A percentile compares a stretch with the other conserved stretches of the same genome.
Conservation (phyloP, 305 asterid species). For the Lippia alba region DNA sequence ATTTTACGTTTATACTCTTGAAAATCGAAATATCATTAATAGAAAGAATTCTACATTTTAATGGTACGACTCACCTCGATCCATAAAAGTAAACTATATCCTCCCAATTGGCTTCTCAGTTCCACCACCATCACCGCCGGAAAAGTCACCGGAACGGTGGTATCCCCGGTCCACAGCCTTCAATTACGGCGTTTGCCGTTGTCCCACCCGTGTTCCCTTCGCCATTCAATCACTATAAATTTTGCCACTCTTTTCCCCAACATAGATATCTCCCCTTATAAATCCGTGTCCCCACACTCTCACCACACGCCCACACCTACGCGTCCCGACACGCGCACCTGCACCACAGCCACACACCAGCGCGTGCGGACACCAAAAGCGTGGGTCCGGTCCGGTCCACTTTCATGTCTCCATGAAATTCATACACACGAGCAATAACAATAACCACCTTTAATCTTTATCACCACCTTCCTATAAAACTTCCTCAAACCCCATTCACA, state of each 20-base stretch:
- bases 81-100: too few relatives aligned
- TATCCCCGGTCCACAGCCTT: constrained; percentile 42
- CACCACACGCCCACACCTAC: constrained; percentile 25
- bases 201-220: constrained; percentile 50
- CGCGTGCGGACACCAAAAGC: constrained; percentile 39
- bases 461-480: constrained; percentile 46
- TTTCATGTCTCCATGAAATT: constrained; percentile 30
- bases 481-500: constrained; percentile 38
- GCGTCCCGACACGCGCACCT: constrained; percentile 4
- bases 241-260: constrained; percentile 34
- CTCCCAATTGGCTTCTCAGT: too few relatives aligned
- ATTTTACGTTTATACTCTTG: too few relatives aligned
- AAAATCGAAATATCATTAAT: too few relatives aligned
- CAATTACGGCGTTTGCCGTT: constrained; percentile 47
- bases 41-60: too few relatives aligned
- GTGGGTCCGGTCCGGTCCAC: constrained; percentile 31
- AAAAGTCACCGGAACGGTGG: constrained; percentile 34
- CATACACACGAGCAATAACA: constrained; percentile 56
- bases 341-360: constrained; percentile 18
- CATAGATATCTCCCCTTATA: constrained; percentile 39
- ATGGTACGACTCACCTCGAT: too few relatives aligned
- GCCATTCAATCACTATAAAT: constrained; percentile 27
- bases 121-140: background rate
- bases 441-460: background rate
- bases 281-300: constrained; percentile 43